These are phyloP conservation scores for Letharia lupina DNA, from an alignment of 495 filamentous ascomycete species.

Conservation along the genomic window DNA sequence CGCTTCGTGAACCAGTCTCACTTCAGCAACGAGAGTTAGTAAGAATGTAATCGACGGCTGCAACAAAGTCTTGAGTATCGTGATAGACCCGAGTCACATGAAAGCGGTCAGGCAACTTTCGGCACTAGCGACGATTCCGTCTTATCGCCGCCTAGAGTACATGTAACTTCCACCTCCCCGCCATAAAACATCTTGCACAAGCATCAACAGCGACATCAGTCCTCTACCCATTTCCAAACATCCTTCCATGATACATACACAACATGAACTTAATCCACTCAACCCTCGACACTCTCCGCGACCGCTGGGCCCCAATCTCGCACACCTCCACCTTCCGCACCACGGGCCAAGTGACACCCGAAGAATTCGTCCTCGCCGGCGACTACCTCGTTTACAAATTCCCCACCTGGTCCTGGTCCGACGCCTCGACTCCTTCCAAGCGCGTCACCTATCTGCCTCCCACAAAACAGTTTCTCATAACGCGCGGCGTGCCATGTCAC, in stretches of 20 bases:
- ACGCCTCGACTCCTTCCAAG: conserved; percentile 67
- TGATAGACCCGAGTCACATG: background rate
- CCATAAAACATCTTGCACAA: background rate
- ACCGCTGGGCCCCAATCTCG: conserved; percentile 78
- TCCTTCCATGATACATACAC: background rate
- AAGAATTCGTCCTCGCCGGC: conserved; percentile 91
- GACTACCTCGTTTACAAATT: conserved; percentile 99
- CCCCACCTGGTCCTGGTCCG: conserved; percentile 96
- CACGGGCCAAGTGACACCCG: conserved; percentile 92
- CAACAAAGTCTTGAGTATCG: background rate
- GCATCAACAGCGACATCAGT: background rate
- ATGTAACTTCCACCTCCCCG: background rate
- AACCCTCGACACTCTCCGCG: conserved; percentile 74
- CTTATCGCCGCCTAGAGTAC: conserved; percentile 1
- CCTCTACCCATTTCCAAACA: background rate
- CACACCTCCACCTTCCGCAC: conserved; percentile 88
- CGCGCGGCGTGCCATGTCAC: conserved; percentile 86
- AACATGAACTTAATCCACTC: conserved; percentile 14
- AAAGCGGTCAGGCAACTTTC: conserved; percentile 8
- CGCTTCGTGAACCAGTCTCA: background rate
- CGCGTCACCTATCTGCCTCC: conserved; percentile 74
- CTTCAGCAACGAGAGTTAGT: background rate
- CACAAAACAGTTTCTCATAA: conserved; percentile 92
- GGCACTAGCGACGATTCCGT: background rate
- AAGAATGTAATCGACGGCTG: background rate